Base-by-base conservation (phyloP, 345 rosid species). In the Microthlaspi erraticum region DNA sequence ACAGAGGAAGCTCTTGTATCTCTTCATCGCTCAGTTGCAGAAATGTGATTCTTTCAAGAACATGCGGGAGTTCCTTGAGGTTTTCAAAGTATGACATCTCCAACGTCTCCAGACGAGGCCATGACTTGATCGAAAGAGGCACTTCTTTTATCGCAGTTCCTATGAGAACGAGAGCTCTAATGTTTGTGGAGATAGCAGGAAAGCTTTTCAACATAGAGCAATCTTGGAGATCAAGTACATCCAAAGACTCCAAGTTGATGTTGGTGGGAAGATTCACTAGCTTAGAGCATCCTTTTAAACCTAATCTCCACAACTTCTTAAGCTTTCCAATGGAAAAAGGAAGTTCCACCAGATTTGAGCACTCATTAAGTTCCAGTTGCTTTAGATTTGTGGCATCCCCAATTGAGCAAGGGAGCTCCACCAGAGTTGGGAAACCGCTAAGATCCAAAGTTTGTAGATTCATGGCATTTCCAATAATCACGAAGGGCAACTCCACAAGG, bases 191-290 rank as follows among this genome's bases (percentile, higher is more conserved):
- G 3, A 53, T 66, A 19, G 53, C 13, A 11, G 52, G 71, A 41
- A 66, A 66, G 1, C 1, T 0, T 53, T 39, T 66, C 42, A 66
- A 41, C 51, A 4, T 0, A 0, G n/a, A 5, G 53, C 53, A 67
- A 11, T 5, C 1, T 1, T 0, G 0, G 38, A 31, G 18, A 51
- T 7, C 0, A 7, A 67, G 62, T 2, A 0, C 0, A 0, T 7
- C 0, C 1, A 67, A 37, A 31, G 62, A 54, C 4, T 43, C 62
- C 53, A 67, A 3, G 62, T 67, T 67, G 53, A 67, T 54, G 52
- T 67, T 17, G n/a, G 8, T 54, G 2, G 62, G 62, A 17, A 67
- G 43, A 42, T 0, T 33, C 53, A 31, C 9, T 54, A 67, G 53
- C 33, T 42, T 67, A 11, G 14, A 31, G 53, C 71, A 67, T 3